Conservation (phyloP, 495 filamentous ascomycete genomes). For the Talaromyces borbonicus region DNA sequence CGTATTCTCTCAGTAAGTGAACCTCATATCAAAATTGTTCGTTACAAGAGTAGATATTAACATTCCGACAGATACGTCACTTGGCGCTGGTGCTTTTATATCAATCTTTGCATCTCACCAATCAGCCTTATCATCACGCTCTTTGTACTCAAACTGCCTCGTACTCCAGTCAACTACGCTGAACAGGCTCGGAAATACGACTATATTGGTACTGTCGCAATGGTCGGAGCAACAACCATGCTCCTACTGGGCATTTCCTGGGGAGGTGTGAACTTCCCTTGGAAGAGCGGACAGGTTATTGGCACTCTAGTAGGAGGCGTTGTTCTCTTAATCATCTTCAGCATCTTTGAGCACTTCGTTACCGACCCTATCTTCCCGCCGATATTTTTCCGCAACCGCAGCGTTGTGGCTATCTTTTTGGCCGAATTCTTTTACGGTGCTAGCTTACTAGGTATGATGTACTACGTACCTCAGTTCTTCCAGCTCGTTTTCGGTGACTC, state of each 20-base stretch:
- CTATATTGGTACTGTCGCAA: not conserved
- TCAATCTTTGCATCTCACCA: not conserved
- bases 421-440: constrained; percentile 3
- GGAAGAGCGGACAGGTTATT: constrained; percentile 1
- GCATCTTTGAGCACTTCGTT: constrained; percentile 1
- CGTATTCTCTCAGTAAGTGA: not conserved
- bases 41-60: not conserved
- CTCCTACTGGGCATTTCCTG: not conserved
- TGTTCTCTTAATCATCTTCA: not conserved
- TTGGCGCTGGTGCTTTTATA: constrained; percentile 1
- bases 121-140: not conserved
- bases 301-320: not conserved
- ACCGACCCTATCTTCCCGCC: not conserved
- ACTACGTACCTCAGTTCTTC: constrained; percentile 5
- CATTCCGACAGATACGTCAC: not conserved
- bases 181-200: not conserved
- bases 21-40: no score
- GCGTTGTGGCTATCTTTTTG: not conserved
- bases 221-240: not conserved
- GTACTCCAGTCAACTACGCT: not conserved
- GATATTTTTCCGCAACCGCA: not conserved
- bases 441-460: constrained; percentile 27
- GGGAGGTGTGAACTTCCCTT: not conserved
- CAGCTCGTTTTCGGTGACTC: constrained; percentile 3
- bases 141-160: not conserved